Percentiles rank a stretch among this genome's conserved stretches.
Evolutionary conservation across 1,284 basidiomycete genomes (phyloP).

Genomic region (Papiliotrema flavescens): DNA sequence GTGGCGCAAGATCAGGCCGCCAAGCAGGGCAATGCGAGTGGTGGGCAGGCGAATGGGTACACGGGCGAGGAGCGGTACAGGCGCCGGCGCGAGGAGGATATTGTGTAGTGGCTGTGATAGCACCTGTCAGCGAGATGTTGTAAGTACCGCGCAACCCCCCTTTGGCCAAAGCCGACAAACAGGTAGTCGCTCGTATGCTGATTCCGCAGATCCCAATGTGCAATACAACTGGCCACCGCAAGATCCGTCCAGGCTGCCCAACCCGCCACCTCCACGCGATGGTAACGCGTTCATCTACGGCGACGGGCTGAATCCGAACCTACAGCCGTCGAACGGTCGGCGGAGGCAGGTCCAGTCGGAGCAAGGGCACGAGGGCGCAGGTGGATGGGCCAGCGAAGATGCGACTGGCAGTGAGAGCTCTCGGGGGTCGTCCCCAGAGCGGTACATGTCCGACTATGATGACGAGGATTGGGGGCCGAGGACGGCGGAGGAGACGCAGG

Average conservation of each 20-base stretch:
- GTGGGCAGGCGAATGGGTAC: conserved; percentile 15
- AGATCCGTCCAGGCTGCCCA: conserved; percentile 47
- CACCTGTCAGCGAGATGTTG: too few relatives aligned
- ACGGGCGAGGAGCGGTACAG: conserved; percentile 13
- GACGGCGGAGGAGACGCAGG: conserved; percentile 45
- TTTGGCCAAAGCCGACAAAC: conserved; percentile 1
- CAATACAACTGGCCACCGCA: conserved; percentile 55
- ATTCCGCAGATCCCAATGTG: conserved; percentile 40
- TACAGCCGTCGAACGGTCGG: conserved; percentile 60
- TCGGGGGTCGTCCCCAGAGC: conserved; percentile 39
- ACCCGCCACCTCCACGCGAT: conserved; percentile 20
- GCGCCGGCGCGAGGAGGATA: conserved; percentile 11
- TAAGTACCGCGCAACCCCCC: too few relatives aligned
- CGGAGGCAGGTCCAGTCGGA: neutral
- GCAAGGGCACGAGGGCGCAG: neutral
- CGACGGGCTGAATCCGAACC: conserved; percentile 65
- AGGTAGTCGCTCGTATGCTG: conserved; percentile 2
- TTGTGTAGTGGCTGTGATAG: conserved; percentile 15
- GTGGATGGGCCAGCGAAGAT: conserved; percentile 2
- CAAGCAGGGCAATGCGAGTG: neutral
- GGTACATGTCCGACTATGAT: conserved; percentile 48
- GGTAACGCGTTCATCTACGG: conserved; percentile 77
- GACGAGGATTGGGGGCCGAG: conserved; percentile 48
- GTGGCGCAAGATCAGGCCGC: conserved; percentile 20
- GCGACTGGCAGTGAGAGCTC: conserved; percentile 6